Percentiles rank a stretch among this genome's conserved stretches.
Conservation (phyloP, 768 basidiomycete species). For the Ramaria sp. region DNA sequence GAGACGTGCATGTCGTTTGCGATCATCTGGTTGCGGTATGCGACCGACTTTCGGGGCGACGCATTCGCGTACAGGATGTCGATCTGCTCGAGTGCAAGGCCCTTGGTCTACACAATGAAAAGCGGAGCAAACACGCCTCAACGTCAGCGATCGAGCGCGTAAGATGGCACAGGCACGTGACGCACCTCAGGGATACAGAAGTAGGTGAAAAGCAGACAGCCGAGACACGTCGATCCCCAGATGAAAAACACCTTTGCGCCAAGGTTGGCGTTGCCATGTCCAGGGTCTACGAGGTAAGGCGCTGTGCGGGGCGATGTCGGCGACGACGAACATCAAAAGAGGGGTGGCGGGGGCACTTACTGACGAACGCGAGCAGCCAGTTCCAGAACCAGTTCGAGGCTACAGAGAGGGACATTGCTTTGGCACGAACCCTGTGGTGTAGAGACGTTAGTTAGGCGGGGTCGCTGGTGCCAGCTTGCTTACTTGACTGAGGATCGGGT, state of each 20-base stretch:
- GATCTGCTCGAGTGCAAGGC: slow-evolving; percentile 76
- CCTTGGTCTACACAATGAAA: slow-evolving; percentile 33
- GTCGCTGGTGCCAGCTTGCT: neutral
- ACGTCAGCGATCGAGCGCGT: too few species aligned
- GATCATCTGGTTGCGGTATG: slow-evolving; percentile 16
- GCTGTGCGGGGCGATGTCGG: slow-evolving; percentile 9
- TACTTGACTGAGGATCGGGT: neutral
- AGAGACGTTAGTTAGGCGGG: neutral
- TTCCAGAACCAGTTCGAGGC: slow-evolving; percentile 78
- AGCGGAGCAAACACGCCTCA: neutral
- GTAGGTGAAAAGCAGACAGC: slow-evolving; percentile 68
- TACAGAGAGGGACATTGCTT: slow-evolving; percentile 69
- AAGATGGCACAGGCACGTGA: neutral
- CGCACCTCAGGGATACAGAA: slow-evolving; percentile 61
- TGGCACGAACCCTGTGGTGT: slow-evolving; percentile 57
- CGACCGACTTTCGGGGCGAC: slow-evolving; percentile 38
- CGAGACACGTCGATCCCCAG: slow-evolving; percentile 61
- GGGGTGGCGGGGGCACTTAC: slow-evolving; percentile 5
- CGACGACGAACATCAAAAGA: slow-evolving; percentile 12
- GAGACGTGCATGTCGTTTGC: neutral
- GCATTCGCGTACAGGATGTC: slow-evolving; percentile 68
- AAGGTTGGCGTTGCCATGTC: slow-evolving; percentile 30
- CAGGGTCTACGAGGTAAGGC: slow-evolving; percentile 38
- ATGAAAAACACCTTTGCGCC: slow-evolving; percentile 78
- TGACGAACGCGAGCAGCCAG: slow-evolving; percentile 49